Percentiles rank a stretch among this genome's conserved stretches.
Conservation (phyloP, 2,329 filamentous ascomycete genomes). For the Fusarium odoratissimum region DNA sequence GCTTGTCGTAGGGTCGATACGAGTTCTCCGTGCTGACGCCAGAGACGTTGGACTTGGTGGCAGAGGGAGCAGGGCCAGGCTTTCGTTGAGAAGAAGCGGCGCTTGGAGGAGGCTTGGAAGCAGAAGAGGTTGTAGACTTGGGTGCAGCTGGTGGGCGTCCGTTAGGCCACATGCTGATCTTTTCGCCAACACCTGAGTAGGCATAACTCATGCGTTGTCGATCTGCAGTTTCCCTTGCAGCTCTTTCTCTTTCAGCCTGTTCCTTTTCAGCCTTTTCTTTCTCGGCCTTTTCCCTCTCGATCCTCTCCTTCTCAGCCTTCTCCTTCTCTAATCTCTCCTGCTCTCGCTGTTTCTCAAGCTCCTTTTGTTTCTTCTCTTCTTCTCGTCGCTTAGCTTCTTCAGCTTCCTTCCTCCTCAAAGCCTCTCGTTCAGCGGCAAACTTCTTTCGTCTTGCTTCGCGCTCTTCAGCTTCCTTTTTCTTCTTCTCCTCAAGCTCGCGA, state of each 20-base stretch:
- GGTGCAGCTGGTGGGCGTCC: constrained; percentile 60
- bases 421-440: constrained; percentile 36
- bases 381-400: constrained; percentile 39
- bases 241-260: constrained; percentile 47
- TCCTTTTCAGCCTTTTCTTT: constrained; percentile 46
- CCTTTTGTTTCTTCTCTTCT: constrained; percentile 54
- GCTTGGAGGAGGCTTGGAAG: constrained; percentile 40
- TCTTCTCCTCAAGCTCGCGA: constrained; percentile 37
- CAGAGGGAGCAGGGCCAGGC: constrained; percentile 57
- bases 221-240: constrained; percentile 42
- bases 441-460: constrained; percentile 51
- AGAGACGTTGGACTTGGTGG: constrained; percentile 68
- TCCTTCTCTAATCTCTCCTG: constrained; percentile 54
- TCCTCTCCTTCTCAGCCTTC: constrained; percentile 26
- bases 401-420: constrained; percentile 40
- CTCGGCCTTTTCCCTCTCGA: constrained; percentile 45
- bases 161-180: constrained; percentile 76
- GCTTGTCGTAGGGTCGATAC: constrained; percentile 81
- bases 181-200: constrained; percentile 74
- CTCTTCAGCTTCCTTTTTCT: constrained; percentile 54
- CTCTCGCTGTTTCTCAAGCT: constrained; percentile 49
- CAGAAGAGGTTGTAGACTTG: constrained; percentile 41
- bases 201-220: constrained; percentile 68
- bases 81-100: constrained; percentile 45
- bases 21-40: constrained; percentile 74